Percentiles rank a stretch among this genome's conserved stretches.
Conservation (phyloP, 2,329 filamentous ascomycete species). For the Aspergillus sp. region DNA sequence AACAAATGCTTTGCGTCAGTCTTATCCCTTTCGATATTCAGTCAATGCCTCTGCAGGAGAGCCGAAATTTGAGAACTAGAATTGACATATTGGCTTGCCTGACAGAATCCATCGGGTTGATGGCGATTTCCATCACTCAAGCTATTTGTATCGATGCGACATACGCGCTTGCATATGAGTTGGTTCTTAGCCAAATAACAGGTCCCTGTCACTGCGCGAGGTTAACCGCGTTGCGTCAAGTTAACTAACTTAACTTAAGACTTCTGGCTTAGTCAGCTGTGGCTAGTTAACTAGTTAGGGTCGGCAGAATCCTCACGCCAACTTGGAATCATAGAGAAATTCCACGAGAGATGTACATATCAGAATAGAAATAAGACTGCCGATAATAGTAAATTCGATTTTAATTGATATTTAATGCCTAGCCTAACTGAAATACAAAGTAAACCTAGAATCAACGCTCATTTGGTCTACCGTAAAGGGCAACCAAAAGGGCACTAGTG, state of each 20-base stretch:
- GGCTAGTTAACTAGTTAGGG: not conserved
- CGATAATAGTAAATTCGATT: too few relatives aligned
- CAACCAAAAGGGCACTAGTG: constrained; percentile 21
- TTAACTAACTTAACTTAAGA: not conserved
- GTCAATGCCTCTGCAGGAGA: not conserved
- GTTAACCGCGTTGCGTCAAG: not conserved
- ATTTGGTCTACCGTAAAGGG: not conserved
- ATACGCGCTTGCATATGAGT: too few relatives aligned
- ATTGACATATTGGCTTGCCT: not conserved
- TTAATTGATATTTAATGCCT: too few relatives aligned
- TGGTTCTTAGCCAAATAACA: too few relatives aligned
- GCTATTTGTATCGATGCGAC: not conserved
- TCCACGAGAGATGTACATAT: too few relatives aligned
- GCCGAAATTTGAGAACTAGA: not conserved
- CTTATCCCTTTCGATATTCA: not conserved
- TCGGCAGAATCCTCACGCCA: not conserved
- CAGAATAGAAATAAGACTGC: too few relatives aligned
- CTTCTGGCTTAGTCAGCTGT: not conserved
- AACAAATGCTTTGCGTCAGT: not conserved
- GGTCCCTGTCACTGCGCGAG: not conserved
- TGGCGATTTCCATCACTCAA: not conserved
- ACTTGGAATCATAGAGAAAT: too few relatives aligned
- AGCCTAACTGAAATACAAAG: too few relatives aligned
- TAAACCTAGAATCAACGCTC: too few relatives aligned
- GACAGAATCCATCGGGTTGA: not conserved